Percentiles rank a stretch among this genome's conserved stretches.
These are phyloP conservation scores for Penicillium mononematosum DNA, from an alignment of 495 filamentous ascomycete species.

Conservation along the genomic window DNA sequence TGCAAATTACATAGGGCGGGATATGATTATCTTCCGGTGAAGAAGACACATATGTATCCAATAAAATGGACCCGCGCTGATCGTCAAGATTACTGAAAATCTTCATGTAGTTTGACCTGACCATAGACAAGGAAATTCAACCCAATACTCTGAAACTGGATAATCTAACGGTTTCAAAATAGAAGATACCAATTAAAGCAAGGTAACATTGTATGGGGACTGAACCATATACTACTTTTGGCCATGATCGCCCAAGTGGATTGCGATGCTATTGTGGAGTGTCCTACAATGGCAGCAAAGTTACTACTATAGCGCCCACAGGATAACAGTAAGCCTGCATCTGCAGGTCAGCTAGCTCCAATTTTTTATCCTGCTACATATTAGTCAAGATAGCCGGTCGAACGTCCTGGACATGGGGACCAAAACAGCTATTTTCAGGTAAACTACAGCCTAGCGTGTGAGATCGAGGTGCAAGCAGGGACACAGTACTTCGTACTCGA, in stretches of 20 bases:
- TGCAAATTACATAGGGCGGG: neutral
- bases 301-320: neutral
- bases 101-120: neutral
- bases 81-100: constrained; percentile 9
- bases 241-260: neutral
- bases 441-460: neutral
- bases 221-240: neutral
- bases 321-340: neutral
- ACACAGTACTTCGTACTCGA: too few relatives aligned
- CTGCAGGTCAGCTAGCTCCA: neutral
- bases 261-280: neutral
- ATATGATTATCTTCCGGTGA: neutral
- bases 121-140: neutral
- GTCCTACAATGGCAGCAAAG: neutral
- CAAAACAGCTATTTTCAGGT: neutral
- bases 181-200: neutral
- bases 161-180: neutral
- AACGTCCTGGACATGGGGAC: neutral
- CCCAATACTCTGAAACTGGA: neutral
- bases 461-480: neutral
- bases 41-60: neutral
- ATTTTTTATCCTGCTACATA: neutral
- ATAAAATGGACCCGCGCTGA: neutral
- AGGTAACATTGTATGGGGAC: neutral
- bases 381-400: neutral